phyloP scores from a whole-genome alignment of 2,329 filamentous ascomycete genomes.

The Thelonectria rubi region DNA sequence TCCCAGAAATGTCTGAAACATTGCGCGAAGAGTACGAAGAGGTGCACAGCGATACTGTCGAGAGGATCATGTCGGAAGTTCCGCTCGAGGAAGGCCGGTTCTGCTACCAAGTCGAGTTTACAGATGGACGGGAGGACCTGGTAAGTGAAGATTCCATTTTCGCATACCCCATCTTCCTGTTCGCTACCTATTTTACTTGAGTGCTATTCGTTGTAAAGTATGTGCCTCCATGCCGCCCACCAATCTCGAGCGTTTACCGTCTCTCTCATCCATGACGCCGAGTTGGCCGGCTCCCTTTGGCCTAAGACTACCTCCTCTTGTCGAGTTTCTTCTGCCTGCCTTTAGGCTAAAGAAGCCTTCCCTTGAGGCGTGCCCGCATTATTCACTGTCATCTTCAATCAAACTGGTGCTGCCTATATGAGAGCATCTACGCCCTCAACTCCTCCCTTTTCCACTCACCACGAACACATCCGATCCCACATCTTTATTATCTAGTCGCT shows the following conservation, averaged over 20 bases:
- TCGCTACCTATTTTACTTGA: not conserved
- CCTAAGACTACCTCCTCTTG: not conserved
- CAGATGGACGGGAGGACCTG: conserved; percentile 55
- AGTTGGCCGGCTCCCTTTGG: not conserved
- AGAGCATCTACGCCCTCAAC: not conserved
- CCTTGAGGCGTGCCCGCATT: conserved; percentile 10
- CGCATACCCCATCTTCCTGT: not conserved
- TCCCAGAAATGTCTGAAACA: conserved; percentile 42
- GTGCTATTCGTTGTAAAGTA: not conserved
- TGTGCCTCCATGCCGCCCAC: not conserved
- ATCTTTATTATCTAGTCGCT: conserved; percentile 21
- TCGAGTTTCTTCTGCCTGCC: not conserved
- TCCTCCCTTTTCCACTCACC: conserved; percentile 24
- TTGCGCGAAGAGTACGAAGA: conserved; percentile 44
- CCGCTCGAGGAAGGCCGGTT: conserved; percentile 37
- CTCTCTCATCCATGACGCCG: not conserved
- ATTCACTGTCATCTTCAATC: conserved; percentile 33
- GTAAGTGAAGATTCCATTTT: conserved; percentile 48
- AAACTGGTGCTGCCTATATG: conserved; percentile 15
- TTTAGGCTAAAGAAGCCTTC: not conserved
- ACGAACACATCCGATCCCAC: conserved; percentile 3
- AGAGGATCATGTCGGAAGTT: conserved; percentile 48
- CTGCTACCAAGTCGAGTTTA: conserved; percentile 54
- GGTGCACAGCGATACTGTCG: conserved; percentile 50
- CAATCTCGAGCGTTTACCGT: not conserved